A percentile compares a stretch with the other conserved stretches of the same genome.
phyloP scores from a whole-genome alignment of 1,284 basidiomycete species.

The Boletus semigastroideus region DNA sequence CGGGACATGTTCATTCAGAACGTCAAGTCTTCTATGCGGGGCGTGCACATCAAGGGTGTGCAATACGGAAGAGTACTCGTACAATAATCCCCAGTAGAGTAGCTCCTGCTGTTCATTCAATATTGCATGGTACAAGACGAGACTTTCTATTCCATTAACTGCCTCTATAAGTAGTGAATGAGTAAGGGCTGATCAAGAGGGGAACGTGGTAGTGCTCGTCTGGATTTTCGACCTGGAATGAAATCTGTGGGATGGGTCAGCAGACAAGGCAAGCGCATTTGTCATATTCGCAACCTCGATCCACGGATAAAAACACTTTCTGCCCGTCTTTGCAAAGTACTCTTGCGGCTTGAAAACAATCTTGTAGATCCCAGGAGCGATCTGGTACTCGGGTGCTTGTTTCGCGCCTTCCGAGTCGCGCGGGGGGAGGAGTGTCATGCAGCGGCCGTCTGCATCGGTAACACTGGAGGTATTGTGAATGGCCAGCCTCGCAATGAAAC shows the following conservation, averaged over 20 bases:
- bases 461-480: slow-evolving; percentile 39
- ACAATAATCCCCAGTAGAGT: slow-evolving; percentile 32
- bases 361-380: slow-evolving; percentile 71
- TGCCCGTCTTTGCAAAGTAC: slow-evolving; percentile 69
- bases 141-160: slow-evolving; percentile 44
- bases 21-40: slow-evolving; percentile 83
- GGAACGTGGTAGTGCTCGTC: slow-evolving; percentile 90
- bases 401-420: slow-evolving; percentile 45
- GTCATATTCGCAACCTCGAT: slow-evolving; percentile 63
- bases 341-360: slow-evolving; percentile 81
- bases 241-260: slow-evolving; percentile 52
- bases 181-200: slow-evolving; percentile 87
- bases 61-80: slow-evolving; percentile 75
- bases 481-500: not conserved
- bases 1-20: slow-evolving; percentile 79
- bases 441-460: slow-evolving; percentile 85
- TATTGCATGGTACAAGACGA: not conserved
- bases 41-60: slow-evolving; percentile 71
- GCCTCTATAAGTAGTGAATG: slow-evolving; percentile 90
- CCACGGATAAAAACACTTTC: slow-evolving; percentile 83
- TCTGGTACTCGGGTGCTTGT: slow-evolving; percentile 39
- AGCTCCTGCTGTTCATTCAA: not conserved
- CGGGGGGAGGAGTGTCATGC: slow-evolving; percentile 64
- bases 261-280: not conserved
- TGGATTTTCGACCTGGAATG: slow-evolving; percentile 68